Evolutionary conservation across 805 yeast genomes (phyloP), one percentile per base, ranked within the genome.

Genomic region (Yarrowia bubula): DNA sequence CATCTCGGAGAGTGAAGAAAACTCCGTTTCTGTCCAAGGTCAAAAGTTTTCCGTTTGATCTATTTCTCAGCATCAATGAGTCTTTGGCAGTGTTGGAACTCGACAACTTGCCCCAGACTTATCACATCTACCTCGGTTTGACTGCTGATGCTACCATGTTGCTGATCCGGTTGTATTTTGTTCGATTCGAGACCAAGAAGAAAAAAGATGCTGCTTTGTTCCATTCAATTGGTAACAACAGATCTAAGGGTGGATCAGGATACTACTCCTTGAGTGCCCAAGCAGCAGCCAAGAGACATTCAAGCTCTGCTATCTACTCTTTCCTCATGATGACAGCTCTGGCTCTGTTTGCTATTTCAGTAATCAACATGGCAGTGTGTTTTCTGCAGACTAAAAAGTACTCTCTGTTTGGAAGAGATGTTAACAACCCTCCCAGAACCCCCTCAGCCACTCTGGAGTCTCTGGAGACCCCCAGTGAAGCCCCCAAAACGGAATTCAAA

Each of bases 371-470:
- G 8, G 17, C 50, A n/a, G 66, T 65, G 32, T 66, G 70, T 32
- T 58, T 53, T 15, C 43, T 41, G 8, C 58, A 65, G 39, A 66
- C 46, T 8, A 65, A 67, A 37, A 65, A 61, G 17, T 71, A 71
- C 55, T 67, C 69, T 2, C 61, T 71, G 44, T 48, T 69, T 66
- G 73, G 70, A 8, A 31, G 72, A 22, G 50, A 67, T 1, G n/a
- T 67, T 4, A 57, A 50, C 39, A 69, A 70, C 44, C 47, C 58
- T 3, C 72, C 72, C n/a, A 66, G 47, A n/a, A 69, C 73, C 3
- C 70, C 72, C 10, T 71, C 73, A 4, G 71, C 71, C 1, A 65
- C 60, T 8, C 64, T 65, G 17, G 58, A 28, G n/a, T 43, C 58
- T 8, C 31, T 48, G 41, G 55, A 48, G 18, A 51, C 58, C 1